These are phyloP conservation scores for Leccinum griseonigrum DNA, from an alignment of 1,284 basidiomycete species.

Conservation along the genomic window DNA sequence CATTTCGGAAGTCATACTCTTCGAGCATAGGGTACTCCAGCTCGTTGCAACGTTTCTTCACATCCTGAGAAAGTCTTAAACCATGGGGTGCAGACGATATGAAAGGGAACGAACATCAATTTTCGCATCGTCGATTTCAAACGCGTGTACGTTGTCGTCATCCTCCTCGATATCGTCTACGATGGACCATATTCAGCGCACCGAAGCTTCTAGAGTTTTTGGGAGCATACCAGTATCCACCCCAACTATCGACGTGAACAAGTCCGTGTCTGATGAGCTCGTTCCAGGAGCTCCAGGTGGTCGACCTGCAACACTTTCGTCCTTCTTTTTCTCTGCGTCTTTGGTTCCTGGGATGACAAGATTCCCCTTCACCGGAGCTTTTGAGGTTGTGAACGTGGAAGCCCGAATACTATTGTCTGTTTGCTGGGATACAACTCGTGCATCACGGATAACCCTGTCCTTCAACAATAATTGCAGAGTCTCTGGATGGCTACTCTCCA, in stretches of 20 bases:
- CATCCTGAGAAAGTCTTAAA: constrained; percentile 53
- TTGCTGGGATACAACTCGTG: constrained; percentile 65
- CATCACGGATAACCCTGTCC: constrained; percentile 80
- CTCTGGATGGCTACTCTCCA: constrained; percentile 92
- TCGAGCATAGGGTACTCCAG: constrained; percentile 96
- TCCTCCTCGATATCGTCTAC: constrained; percentile 95
- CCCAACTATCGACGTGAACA: constrained; percentile 90
- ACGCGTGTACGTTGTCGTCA: constrained; percentile 93
- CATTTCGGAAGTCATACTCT: constrained; percentile 97
- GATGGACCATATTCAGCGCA: constrained; percentile 6
- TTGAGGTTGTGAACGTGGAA: constrained; percentile 80
- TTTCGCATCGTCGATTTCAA: constrained; percentile 88
- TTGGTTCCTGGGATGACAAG: constrained; percentile 86
- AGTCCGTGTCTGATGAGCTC: constrained; percentile 58
- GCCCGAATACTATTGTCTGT: constrained; percentile 70
- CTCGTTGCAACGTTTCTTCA: constrained; percentile 92
- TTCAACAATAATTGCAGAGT: constrained; percentile 85
- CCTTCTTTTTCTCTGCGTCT: constrained; percentile 65
- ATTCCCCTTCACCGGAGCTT: constrained; percentile 77
- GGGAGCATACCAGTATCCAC: constrained; percentile 73
- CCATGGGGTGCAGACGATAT: background rate
- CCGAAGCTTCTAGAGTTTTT: background rate
- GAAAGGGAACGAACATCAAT: constrained; percentile 68
- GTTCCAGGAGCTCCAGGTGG: constrained; percentile 31
- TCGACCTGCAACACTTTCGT: constrained; percentile 43